These are phyloP conservation scores for Carex cristatella DNA, from an alignment of 176 grass and related monocot genomes.

Conservation along the genomic window DNA sequence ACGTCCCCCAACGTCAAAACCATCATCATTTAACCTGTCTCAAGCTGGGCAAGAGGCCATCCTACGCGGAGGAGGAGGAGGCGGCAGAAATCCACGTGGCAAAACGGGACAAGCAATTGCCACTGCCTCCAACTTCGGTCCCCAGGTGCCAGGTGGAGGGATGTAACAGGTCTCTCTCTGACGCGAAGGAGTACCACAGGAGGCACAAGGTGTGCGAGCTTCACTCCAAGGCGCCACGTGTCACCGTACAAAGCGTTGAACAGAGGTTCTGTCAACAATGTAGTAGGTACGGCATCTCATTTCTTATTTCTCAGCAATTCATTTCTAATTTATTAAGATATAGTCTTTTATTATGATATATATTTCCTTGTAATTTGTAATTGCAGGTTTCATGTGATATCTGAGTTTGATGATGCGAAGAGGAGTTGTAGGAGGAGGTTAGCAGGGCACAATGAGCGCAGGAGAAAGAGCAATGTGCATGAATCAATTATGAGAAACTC, in stretches of 20 bases:
- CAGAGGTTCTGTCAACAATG: constrained; percentile 98
- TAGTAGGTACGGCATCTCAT: constrained; percentile 47
- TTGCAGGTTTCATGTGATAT: constrained; percentile 60
- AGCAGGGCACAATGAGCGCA: constrained; percentile 80
- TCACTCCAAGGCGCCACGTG: constrained; percentile 67
- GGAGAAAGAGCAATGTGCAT: constrained; percentile 65
- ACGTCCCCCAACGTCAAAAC: constrained; percentile 8
- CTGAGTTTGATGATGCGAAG: constrained; percentile 85
- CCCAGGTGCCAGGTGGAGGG: constrained; percentile 76
- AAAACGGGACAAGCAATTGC: constrained; percentile 40
- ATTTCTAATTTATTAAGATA: not conserved
- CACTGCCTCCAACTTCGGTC: not conserved
- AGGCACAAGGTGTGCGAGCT: constrained; percentile 79
- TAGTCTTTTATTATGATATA: too few species aligned
- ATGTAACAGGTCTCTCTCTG: constrained; percentile 37
- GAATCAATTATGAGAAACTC: constrained; percentile 50
- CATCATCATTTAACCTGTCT: constrained; percentile 48
- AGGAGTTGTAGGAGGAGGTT: constrained; percentile 72
- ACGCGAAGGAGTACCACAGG: constrained; percentile 70
- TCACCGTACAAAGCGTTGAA: constrained; percentile 60
- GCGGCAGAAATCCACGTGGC: not conserved
- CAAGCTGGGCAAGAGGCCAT: constrained; percentile 59
- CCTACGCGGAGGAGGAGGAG: constrained; percentile 8
- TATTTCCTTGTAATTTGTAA: not conserved
- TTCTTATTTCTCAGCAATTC: not conserved